Conservation (phyloP, 192 early-diverging fungal species). For the Gamsiella multidivaricata region DNA sequence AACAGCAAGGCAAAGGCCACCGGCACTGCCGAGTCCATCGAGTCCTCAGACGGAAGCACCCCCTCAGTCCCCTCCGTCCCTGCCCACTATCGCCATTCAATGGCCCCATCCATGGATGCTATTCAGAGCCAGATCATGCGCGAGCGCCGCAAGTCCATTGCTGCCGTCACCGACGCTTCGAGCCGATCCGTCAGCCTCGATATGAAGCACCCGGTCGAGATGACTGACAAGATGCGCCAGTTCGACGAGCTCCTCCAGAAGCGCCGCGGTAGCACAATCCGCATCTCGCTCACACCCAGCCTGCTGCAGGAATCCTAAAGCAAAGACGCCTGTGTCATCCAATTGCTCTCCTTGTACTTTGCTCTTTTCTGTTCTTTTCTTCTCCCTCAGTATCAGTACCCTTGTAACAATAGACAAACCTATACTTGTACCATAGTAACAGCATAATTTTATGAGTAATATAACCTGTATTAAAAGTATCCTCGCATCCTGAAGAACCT, state of each 20-base stretch:
- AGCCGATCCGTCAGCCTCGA: slow-evolving; percentile 41
- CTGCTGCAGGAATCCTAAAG: slow-evolving; percentile 36
- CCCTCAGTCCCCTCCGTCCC: slow-evolving; percentile 28
- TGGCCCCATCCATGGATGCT: slow-evolving; percentile 34
- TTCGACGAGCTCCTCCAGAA: slow-evolving; percentile 57
- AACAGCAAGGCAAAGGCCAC: slow-evolving; percentile 18
- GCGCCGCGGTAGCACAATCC: slow-evolving; percentile 52
- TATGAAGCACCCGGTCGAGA: slow-evolving; percentile 38
- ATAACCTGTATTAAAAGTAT: not conserved
- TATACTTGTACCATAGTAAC: slow-evolving; percentile 10
- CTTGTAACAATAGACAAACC: not conserved
- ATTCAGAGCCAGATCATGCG: slow-evolving; percentile 40
- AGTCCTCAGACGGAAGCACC: not conserved
- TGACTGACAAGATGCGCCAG: slow-evolving; percentile 57
- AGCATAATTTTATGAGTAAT: not conserved
- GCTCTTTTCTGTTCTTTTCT: slow-evolving; percentile 15
- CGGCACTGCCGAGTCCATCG: not conserved
- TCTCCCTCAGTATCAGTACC: not conserved
- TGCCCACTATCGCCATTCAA: slow-evolving; percentile 43
- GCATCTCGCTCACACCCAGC: slow-evolving; percentile 46
- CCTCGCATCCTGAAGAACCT: no score
- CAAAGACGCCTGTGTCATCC: no score
- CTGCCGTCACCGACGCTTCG: slow-evolving; percentile 24
- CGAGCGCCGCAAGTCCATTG: slow-evolving; percentile 49
- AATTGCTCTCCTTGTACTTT: not conserved